Conservation (phyloP, 1,139 yeast genomes). For the Nakaseomyces delphensis region DNA sequence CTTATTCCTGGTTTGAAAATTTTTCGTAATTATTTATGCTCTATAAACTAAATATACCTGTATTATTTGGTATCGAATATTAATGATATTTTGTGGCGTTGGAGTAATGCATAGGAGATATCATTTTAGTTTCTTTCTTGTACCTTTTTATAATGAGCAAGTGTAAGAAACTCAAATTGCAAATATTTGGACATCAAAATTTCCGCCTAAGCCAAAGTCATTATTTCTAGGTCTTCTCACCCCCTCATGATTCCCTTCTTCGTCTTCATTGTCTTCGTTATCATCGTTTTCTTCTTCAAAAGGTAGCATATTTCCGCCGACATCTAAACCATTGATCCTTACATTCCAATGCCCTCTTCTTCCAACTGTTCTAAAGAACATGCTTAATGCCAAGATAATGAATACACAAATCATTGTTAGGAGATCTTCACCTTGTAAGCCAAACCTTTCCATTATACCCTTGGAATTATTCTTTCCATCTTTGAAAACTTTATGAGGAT, state of each 20-base stretch:
- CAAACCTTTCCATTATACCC: constrained; percentile 13
- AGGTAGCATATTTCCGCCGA: constrained; percentile 9
- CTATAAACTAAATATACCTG: not conserved
- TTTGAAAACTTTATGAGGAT: constrained; percentile 5
- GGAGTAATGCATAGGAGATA: too few species aligned
- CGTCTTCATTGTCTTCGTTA: not conserved
- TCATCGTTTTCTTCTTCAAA: not conserved
- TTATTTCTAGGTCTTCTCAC: constrained; percentile 9
- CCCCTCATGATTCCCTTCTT: constrained; percentile 4
- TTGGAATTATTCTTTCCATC: constrained; percentile 6
- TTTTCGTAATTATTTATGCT: not conserved
- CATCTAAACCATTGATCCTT: constrained; percentile 21
- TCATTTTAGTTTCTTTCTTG: not conserved
- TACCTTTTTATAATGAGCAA: not conserved
- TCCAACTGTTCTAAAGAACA: constrained; percentile 20
- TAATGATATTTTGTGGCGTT: too few species aligned
- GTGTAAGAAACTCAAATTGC: constrained; percentile 16
- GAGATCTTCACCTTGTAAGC: constrained; percentile 19
- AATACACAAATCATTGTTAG: constrained; percentile 18
- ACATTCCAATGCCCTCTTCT: constrained; percentile 26
- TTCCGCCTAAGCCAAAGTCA: constrained; percentile 13
- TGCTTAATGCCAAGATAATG: constrained; percentile 16
- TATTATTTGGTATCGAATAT: too few species aligned
- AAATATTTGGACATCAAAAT: constrained; percentile 24
- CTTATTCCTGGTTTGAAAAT: not conserved